Conservation (phyloP, 345 rosid species). For the Euclidium syriacum region DNA sequence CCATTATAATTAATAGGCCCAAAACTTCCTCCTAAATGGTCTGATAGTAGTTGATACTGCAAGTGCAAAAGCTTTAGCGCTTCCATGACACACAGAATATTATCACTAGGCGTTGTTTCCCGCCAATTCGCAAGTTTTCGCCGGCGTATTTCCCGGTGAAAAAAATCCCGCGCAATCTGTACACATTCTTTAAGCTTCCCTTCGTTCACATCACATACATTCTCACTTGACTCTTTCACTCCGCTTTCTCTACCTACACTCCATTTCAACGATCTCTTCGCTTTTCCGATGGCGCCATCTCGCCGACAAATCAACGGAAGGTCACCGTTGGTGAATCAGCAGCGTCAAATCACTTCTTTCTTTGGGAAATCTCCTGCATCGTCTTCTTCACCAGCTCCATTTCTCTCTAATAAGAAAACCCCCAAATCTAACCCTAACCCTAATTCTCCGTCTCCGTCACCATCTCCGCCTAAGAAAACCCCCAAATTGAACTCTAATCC, state of each 20-base stretch:
- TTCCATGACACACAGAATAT: not conserved
- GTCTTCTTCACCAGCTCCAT: constrained; percentile 36
- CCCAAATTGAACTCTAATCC: constrained; percentile 34
- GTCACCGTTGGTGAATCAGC: constrained; percentile 87
- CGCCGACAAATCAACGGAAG: constrained; percentile 71
- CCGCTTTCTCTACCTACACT: not conserved
- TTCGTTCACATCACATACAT: not conserved
- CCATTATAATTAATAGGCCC: too few species aligned
- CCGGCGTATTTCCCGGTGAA: constrained; percentile 30
- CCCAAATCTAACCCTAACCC: constrained; percentile 39
- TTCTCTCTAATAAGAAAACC: constrained; percentile 36
- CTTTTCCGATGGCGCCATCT: constrained; percentile 57
- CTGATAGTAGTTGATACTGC: too few species aligned
- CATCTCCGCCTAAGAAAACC: constrained; percentile 39
- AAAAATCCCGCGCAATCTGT: constrained; percentile 22
- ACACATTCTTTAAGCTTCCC: not conserved
- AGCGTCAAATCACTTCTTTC: constrained; percentile 87
- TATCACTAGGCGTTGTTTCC: constrained; percentile 24
- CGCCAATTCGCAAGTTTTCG: constrained; percentile 23
- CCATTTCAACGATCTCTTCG: not conserved
- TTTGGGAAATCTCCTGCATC: constrained; percentile 42
- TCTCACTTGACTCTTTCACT: not conserved
- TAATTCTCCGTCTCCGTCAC: constrained; percentile 29
- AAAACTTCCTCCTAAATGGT: too few species aligned
- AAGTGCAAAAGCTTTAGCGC: not conserved